Conservation (phyloP, 371 early-diverging fungal species). For the Mucor piriformis region DNA sequence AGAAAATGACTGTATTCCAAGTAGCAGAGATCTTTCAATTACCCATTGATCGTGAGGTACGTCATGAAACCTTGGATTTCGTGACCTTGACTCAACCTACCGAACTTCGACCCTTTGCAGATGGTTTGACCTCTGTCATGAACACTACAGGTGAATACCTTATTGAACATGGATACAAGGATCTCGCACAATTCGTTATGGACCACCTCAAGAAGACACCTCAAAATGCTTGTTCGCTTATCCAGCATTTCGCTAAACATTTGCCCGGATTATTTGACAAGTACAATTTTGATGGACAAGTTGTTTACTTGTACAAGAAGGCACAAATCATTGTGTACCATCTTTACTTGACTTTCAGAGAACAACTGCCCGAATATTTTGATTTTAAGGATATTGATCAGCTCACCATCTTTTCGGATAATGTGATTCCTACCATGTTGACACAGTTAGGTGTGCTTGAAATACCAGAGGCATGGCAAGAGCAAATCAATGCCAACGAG, state of each 20-base stretch:
- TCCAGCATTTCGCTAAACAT: slow-evolving; percentile 55
- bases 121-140: slow-evolving; percentile 62
- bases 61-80: slow-evolving; percentile 53
- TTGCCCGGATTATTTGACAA: slow-evolving; percentile 75
- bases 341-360: slow-evolving; percentile 44
- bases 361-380: slow-evolving; percentile 56
- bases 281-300: slow-evolving; percentile 25
- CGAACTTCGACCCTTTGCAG: slow-evolving; percentile 64
- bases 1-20: slow-evolving; percentile 48
- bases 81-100: slow-evolving; percentile 75
- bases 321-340: slow-evolving; percentile 70
- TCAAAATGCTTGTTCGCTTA: slow-evolving; percentile 52
- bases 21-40: slow-evolving; percentile 64
- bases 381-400: slow-evolving; percentile 64
- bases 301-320: slow-evolving; percentile 67
- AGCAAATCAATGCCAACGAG: slow-evolving; percentile 50
- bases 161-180: slow-evolving; percentile 55
- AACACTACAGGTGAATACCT: slow-evolving; percentile 74
- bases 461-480: slow-evolving; percentile 54
- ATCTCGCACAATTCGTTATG: slow-evolving; percentile 72
- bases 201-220: slow-evolving; percentile 54
- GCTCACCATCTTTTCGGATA: slow-evolving; percentile 75
- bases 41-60: slow-evolving; percentile 65
- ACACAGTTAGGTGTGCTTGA: slow-evolving; percentile 56
- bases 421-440: slow-evolving; percentile 74